Evolutionary conservation across 179 eudicot genomes (phyloP), one percentile per base, ranked within the genome.

Genomic region (Carnegiea gigantea): DNA sequence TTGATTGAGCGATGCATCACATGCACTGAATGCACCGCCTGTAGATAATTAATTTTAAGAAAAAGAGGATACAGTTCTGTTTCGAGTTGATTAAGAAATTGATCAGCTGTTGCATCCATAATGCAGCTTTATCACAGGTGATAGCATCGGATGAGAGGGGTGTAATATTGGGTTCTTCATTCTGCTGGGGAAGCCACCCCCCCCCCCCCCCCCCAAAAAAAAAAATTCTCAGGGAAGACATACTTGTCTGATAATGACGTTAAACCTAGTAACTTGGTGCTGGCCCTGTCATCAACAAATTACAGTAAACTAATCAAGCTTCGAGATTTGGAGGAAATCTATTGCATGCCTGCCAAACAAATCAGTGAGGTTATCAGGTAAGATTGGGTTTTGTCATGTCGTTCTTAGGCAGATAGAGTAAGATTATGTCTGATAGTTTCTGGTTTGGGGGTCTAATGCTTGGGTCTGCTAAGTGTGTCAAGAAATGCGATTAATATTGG

Each of bases 31-130:
- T 6, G 46, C 43, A 70, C 73, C 43, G 44, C 33, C 44, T 46
- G 36, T 4, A 14, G 46, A 36, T 1, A 6, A 67, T 5, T 24
- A 28, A 11, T 26, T 26, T 67, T 30, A 30, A 67, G 71, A 33
- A 70, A 70, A 44, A 36, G n/a, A 70, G 73, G 73, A 44, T 70
- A 33, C 33, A 60, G 75, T 78, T 64, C 68, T 4, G 53, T 78
- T 53, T 70, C 1, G 13, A 44, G 44, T 62, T 38, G 30, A 20
- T 48, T 33, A 81, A 80, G 17, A 57, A 79, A 36, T n/a, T 49
- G 14, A 80, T 15, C 10, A 62, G 30, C 62, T 77, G 60, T 44
- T 48, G 77, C 83, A 49, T 74, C 59, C 77, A 81, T 71, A 77
- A 77, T 59, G 76, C 70, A 48, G 38, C 20, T 36, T 30, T 3